Evolutionary conservation across 805 yeast species (phyloP).

Genomic region (Teunomyces panamensis): DNA sequence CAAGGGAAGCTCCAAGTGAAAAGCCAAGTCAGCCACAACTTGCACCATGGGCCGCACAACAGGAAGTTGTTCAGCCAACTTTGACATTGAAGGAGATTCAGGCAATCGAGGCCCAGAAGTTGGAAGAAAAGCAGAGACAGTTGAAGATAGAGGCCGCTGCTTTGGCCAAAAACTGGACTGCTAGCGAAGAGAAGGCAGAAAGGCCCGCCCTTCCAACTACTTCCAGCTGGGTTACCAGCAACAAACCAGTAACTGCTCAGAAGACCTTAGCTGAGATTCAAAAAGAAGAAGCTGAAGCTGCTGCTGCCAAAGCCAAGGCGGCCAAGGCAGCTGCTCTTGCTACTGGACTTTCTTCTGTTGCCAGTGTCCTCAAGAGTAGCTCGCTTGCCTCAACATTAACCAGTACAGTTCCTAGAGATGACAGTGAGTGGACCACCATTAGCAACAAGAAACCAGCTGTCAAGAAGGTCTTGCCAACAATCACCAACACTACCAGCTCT

Average conservation of each 20-base stretch:
- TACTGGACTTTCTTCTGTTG: conserved; percentile 3
- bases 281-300: conserved; percentile 51
- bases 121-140: conserved; percentile 37
- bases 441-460: conserved; percentile 32
- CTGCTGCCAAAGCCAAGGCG: conserved; percentile 25
- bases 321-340: conserved; percentile 9
- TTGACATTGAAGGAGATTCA: conserved; percentile 52
- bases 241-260: conserved; percentile 27
- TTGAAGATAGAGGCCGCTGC: conserved; percentile 20
- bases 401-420: conserved; percentile 24
- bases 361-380: conserved; percentile 13
- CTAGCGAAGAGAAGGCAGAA: conserved; percentile 23
- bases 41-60: conserved; percentile 56
- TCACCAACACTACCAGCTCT: conserved; percentile 15
- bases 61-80: conserved; percentile 27
- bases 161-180: conserved; percentile 18
- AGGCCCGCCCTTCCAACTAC: conserved; percentile 35
- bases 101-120: conserved; percentile 45
- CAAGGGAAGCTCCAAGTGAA: background rate
- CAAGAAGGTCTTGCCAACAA: conserved; percentile 20
- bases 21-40: conserved; percentile 17
- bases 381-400: conserved; percentile 36
- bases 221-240: conserved; percentile 42
- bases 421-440: conserved; percentile 47
- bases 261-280: conserved; percentile 62